Evolutionary conservation across 2,329 filamentous ascomycete species (phyloP).

Genomic region (Diaporthe velutina): DNA sequence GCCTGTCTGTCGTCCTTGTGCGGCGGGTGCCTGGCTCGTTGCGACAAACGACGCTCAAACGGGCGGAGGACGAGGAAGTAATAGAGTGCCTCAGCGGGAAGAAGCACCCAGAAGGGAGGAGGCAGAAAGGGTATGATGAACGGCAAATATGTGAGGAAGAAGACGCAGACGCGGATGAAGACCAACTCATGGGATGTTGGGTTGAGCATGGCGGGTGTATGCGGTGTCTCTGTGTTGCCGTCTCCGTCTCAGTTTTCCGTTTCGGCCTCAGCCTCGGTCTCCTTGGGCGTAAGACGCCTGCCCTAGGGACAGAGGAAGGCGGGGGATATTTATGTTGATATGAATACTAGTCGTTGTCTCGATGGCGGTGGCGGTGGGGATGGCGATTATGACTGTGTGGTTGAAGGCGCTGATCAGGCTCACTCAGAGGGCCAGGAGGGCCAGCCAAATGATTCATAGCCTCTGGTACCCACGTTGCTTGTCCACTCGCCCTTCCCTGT

Average conservation of each 20-base stretch:
- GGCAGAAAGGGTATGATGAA: slow-evolving; percentile 29
- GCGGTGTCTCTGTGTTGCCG: not conserved
- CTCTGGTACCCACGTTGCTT: not conserved
- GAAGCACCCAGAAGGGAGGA: slow-evolving; percentile 46
- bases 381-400: not conserved
- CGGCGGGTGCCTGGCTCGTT: slow-evolving; percentile 56
- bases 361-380: not conserved
- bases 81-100: slow-evolving; percentile 57
- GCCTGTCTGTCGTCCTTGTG: slow-evolving; percentile 60
- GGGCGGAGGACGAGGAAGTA: slow-evolving; percentile 58
- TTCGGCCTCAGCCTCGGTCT: not conserved
- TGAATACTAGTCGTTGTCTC: not conserved
- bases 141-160: slow-evolving; percentile 43
- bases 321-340: not conserved
- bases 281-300: too few relatives aligned
- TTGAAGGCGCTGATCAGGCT: too few relatives aligned
- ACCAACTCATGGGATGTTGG: slow-evolving; percentile 50
- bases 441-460: not conserved
- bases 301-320: not conserved
- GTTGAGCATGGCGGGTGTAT: slow-evolving; percentile 35
- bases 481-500: too few relatives aligned
- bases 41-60: slow-evolving; percentile 54
- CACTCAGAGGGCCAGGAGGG: not conserved
- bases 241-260: not conserved
- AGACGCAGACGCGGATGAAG: slow-evolving; percentile 60